Conservation (phyloP, 805 yeast genomes). For the Candida pini region DNA sequence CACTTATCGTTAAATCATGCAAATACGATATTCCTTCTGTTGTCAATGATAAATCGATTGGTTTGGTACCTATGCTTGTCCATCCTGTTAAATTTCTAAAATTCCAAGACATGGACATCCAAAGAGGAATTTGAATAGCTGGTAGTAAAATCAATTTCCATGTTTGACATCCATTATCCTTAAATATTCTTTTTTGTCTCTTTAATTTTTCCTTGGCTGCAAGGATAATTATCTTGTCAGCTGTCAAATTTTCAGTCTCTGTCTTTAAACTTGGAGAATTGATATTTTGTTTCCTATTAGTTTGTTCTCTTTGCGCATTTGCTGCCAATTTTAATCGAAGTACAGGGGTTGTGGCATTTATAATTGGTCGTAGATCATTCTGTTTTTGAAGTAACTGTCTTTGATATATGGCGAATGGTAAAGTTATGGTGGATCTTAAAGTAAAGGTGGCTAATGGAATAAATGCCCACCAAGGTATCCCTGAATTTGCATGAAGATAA, state of each 20-base stretch:
- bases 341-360: conserved; percentile 72
- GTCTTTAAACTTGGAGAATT: conserved; percentile 20
- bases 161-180: conserved; percentile 59
- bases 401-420: conserved; percentile 75
- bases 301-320: conserved; percentile 33
- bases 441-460: conserved; percentile 70
- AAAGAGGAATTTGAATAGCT: conserved; percentile 76
- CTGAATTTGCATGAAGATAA: conserved; percentile 45
- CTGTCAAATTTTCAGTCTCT: conserved; percentile 42
- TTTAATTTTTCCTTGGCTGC: conserved; percentile 74
- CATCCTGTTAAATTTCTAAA: conserved; percentile 74
- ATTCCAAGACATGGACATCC: conserved; percentile 75
- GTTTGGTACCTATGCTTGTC: conserved; percentile 35
- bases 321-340: conserved; percentile 51
- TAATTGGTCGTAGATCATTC: conserved; percentile 62
- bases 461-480: conserved; percentile 77
- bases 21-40: conserved; percentile 59
- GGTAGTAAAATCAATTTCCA: conserved; percentile 81
- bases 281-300: conserved; percentile 20
- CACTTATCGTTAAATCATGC: conserved; percentile 50
- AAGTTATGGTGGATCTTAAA: conserved; percentile 59
- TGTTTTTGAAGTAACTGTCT: conserved; percentile 66
- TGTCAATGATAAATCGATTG: conserved; percentile 45
- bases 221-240: conserved; percentile 71
- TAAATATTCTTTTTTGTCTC: conserved; percentile 68